A percentile compares a stretch with the other conserved stretches of the same genome.
These are phyloP conservation scores for Trichoderma harzianum DNA, from an alignment of 2,329 filamentous ascomycete species.

Conservation along the genomic window DNA sequence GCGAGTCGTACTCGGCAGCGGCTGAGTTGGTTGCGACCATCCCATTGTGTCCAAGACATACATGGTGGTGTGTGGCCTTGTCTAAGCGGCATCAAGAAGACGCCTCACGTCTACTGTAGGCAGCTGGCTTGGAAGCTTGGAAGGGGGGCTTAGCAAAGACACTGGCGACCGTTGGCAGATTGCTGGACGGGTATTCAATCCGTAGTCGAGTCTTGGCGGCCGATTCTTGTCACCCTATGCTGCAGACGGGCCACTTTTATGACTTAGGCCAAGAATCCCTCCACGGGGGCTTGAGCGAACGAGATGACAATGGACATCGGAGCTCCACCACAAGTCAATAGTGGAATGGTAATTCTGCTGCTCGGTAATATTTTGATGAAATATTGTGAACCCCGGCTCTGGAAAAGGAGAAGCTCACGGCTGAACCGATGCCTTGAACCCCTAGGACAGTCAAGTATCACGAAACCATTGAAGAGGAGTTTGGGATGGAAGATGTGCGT, in stretches of 20 bases:
- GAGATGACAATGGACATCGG: slow-evolving; percentile 12
- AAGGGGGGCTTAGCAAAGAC: neutral
- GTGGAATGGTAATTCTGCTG: neutral
- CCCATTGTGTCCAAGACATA: neutral
- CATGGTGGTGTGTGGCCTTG: neutral
- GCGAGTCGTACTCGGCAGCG: neutral
- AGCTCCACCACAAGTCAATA: slow-evolving; percentile 7
- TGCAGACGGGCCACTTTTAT: slow-evolving; percentile 11
- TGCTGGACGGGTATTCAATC: neutral
- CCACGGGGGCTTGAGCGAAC: slow-evolving; percentile 5
- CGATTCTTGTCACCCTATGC: slow-evolving; percentile 2
- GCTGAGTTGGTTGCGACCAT: neutral
- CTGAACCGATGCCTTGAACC: neutral
- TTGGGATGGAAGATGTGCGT: neutral
- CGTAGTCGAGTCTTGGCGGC: neutral
- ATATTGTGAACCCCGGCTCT: neutral
- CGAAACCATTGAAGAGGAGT: neutral
- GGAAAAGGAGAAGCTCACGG: slow-evolving; percentile 6
- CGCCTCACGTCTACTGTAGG: neutral
- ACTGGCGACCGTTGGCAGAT: neutral
- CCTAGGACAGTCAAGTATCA: neutral
- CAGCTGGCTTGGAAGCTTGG: neutral
- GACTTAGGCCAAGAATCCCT: slow-evolving; percentile 13
- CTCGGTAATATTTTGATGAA: slow-evolving; percentile 9
- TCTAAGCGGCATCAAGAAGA: neutral